These are phyloP conservation scores for Sporothrix curviconia DNA, from an alignment of 2,329 filamentous ascomycete genomes.

Conservation along the genomic window DNA sequence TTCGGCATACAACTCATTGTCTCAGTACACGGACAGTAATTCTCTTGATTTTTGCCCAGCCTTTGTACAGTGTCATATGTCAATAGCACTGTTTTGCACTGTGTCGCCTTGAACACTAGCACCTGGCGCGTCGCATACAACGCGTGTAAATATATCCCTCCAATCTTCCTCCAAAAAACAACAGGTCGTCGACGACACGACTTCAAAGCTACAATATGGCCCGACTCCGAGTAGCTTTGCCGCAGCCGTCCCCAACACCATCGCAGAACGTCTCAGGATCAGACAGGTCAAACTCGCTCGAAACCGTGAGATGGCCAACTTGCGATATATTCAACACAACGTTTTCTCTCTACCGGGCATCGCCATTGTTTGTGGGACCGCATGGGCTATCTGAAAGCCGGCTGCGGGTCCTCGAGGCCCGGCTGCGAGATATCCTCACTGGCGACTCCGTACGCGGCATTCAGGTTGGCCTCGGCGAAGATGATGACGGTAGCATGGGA, in stretches of 20 bases:
- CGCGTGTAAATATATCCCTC: no score
- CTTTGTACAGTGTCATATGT: no score
- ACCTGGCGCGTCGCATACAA: background rate
- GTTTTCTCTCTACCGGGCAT: slow-evolving; percentile 50
- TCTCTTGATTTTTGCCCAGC: no score
- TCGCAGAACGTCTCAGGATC: background rate
- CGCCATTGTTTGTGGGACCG: slow-evolving; percentile 44
- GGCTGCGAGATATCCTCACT: slow-evolving; percentile 48
- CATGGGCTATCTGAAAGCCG: slow-evolving; percentile 32
- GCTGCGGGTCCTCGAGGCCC: slow-evolving; percentile 39
- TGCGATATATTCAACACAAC: slow-evolving; percentile 48
- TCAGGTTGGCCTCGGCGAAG: slow-evolving; percentile 39
- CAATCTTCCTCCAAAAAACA: no score
- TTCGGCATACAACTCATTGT: no score
- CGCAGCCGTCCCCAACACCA: background rate
- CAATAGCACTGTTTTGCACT: background rate
- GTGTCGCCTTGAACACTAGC: background rate
- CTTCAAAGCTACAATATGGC: slow-evolving; percentile 11
- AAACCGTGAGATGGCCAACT: slow-evolving; percentile 19
- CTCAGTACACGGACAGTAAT: no score
- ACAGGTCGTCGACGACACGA: no score
- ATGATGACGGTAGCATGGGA: slow-evolving; percentile 33
- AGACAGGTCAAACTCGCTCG: background rate
- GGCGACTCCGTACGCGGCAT: slow-evolving; percentile 56
- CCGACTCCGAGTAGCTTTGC: background rate